Base-by-base conservation (phyloP, 306 rosid species). In the Lagenaria siceraria region DNA sequence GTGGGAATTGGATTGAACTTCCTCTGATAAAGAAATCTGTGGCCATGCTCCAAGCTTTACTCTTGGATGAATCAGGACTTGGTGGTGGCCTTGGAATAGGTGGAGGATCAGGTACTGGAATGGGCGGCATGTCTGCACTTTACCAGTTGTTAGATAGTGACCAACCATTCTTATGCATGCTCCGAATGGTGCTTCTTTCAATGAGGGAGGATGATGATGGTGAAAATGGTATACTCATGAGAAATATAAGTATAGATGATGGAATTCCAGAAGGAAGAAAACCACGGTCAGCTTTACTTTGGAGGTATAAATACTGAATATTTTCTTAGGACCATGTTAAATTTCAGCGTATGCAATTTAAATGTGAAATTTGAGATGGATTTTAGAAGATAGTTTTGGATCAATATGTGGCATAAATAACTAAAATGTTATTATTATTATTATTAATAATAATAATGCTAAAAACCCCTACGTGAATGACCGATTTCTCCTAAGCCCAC, bases 21-120 rank as follows among this genome's bases (percentile, higher is more conserved):
- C 92, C 97, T 78, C 81, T 95, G 84, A 90, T 95, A 78, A 95
- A 82, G 79, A 92, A 95, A 76, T 95, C 97, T 54, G 88, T 95
- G 78, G 93, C 91, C 78, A 90, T 95, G 99, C 99, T 95, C 68
- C 97, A 92, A 86, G 89, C 99, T 65, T 84, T 95, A 73, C 88
- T 95, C 76, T 88, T 95, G 81, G 97, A 92, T 84, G 98, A 92
- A 80, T 90, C 97, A 18, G 97, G 97, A 78, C 91, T 89, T 70
- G 97, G 99, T 65, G 99, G 99, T 77, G 97, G 99, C 79, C 99
- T 95, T 84, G 98, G 99, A 76, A 95, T 95, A 60, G 99, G 99
- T 60, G 92, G 96, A 82, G 99, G 99, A 70, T 95, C 99, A 52
- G 99, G 99, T 79, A 95, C 99, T 48, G 99, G 99, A 81, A 95